These are phyloP conservation scores for Tephrocybe rancida DNA, from an alignment of 768 basidiomycete genomes.

Conservation along the genomic window DNA sequence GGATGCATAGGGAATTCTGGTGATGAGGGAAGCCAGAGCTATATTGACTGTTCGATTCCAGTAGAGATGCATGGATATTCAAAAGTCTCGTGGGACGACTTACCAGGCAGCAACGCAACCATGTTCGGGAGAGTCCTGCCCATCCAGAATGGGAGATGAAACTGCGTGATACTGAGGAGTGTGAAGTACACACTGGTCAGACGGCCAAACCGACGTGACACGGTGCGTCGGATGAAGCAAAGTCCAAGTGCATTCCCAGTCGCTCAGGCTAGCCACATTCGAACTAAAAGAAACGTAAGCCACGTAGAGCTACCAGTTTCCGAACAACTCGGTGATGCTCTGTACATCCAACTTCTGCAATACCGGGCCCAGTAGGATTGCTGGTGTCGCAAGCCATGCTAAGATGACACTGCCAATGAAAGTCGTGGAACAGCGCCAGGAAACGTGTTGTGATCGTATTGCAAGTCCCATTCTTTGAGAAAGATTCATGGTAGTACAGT, in stretches of 20 bases:
- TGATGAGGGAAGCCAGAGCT: constrained; percentile 50
- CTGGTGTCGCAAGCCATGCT: constrained; percentile 55
- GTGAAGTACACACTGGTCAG: constrained; percentile 59
- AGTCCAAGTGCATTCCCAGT: constrained; percentile 64
- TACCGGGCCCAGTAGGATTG: constrained; percentile 48
- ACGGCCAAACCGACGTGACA: constrained; percentile 65
- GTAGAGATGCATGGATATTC: neutral
- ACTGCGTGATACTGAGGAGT: constrained; percentile 78
- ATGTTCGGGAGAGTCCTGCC: constrained; percentile 94
- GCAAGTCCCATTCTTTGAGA: constrained; percentile 8
- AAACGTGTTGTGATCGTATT: constrained; percentile 90
- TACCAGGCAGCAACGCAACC: constrained; percentile 84
- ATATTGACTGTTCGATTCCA: constrained; percentile 52
- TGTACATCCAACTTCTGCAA: constrained; percentile 70
- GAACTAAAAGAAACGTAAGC: constrained; percentile 48
- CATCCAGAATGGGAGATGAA: constrained; percentile 94
- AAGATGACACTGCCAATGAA: constrained; percentile 80
- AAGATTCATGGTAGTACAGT: neutral
- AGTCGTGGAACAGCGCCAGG: constrained; percentile 89
- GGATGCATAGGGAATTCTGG: constrained; percentile 40
- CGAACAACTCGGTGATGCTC: constrained; percentile 54
- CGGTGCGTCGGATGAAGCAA: constrained; percentile 61
- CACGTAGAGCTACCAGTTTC: neutral
- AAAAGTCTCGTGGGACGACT: constrained; percentile 8
- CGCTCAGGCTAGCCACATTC: constrained; percentile 74